Evolutionary conservation across 345 rosid species (phyloP), one percentile per base, ranked within the genome.

Genomic region (Mallotus nudiflorus): DNA sequence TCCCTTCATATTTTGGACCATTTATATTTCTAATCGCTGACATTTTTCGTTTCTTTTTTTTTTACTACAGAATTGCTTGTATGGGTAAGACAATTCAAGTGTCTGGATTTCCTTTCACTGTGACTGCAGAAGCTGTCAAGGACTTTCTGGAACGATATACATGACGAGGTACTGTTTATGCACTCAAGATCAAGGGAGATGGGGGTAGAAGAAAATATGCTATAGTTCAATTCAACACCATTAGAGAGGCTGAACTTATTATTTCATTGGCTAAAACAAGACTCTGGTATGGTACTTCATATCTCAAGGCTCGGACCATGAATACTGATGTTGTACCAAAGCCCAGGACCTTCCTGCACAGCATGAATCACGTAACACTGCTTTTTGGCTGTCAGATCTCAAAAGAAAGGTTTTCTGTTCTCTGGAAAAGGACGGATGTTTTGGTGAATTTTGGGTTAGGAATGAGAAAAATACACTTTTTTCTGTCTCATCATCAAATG

Each of bases 341-440:
- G 64, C 96, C 97, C 59, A 54, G 77, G 57, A 81, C n/a, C n/a
- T n/a, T n/a, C n/a, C 0, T 73, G 92, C 59, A 19, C 84, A 82
- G 60, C 62, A 14, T 89, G 65, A 77, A 86, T 12, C 58, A 54
- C 37, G 22, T 81, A 33, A 75, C 33, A 9, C 62, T 93, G 86
- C 75, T 78, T 68, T 87, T 89, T 70, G 97, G 98, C 31, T 91
- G 93, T 77, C 96, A 88, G 62, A 73, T 82, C 22, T 83, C 92
- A 0, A 50, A 80, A 0, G 78, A 77, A 12, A 80, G 61, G 68
- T 71, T 93, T 65, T 78, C 77, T 20, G 78, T 75, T 69, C 69
- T 93, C 3, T 89, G 96, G 92, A 58, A 24, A 20, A 40, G 18
- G 42, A 27, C 5, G 8, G 52, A 82, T 67, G 96, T 89, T 46